Percentiles rank a stretch among this genome's conserved stretches.
Conservation (phyloP, 257 asterid species). For the Echium plantagineum region DNA sequence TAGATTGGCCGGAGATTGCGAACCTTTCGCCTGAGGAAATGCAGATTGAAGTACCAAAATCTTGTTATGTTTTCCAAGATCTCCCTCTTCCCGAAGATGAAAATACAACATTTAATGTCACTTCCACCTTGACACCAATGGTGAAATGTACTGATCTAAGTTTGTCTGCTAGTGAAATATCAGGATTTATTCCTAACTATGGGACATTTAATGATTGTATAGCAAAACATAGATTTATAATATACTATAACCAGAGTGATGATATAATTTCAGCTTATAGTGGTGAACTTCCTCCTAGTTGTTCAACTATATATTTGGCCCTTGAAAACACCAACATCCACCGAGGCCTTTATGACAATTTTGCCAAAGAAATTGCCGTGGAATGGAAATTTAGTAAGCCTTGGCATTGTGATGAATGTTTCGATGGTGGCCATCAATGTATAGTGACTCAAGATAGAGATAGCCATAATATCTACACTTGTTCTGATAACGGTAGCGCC, state of each 20-base stretch:
- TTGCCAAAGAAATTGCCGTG: conserved; percentile 11
- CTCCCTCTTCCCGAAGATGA: conserved; percentile 6
- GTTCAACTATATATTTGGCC: conserved; percentile 13
- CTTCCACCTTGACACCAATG: conserved; percentile 16
- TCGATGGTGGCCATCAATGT: conserved; percentile 10
- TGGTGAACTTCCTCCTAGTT: background rate
- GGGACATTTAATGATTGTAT: background rate
- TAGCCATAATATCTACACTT: background rate
- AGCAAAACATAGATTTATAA: background rate
- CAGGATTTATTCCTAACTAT: background rate
- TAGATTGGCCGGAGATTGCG: background rate
- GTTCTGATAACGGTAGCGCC: conserved; percentile 3
- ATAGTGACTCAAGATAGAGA: background rate
- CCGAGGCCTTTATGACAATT: background rate
- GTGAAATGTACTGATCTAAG: conserved; percentile 1
- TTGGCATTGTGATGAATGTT: conserved; percentile 14
- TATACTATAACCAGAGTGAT: background rate
- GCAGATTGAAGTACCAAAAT: conserved; percentile 6
- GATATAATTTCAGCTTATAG: no score
- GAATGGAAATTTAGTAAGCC: conserved; percentile 7
- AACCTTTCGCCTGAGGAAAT: background rate
- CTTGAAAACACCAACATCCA: background rate
- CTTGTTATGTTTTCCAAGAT: conserved; percentile 8
- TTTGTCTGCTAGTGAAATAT: no score
- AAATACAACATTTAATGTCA: conserved; percentile 7